A percentile compares a stretch with the other conserved stretches of the same genome.
These are phyloP conservation scores for Dunaliella primolecta DNA, from an alignment of 139 green algal species.

Conservation along the genomic window DNA sequence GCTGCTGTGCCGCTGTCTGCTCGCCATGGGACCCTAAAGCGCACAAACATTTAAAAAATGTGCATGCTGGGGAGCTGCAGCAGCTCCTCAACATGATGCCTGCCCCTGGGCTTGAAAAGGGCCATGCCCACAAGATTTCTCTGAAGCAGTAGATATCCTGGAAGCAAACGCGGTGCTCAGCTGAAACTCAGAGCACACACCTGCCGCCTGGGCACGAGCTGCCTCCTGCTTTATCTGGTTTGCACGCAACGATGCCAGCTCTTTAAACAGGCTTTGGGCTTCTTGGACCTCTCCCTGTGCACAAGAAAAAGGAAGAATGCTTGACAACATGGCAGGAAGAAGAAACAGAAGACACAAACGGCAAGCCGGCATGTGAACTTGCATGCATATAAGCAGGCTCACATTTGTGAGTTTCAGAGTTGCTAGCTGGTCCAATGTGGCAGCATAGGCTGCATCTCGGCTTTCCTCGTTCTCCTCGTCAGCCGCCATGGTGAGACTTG, in stretches of 20 bases:
- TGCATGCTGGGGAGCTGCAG: background rate
- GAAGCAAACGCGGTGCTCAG: too few relatives aligned
- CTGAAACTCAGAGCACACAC: background rate
- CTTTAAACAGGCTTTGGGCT: background rate
- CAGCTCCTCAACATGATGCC: background rate
- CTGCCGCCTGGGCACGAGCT: background rate
- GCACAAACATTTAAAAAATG: too few relatives aligned
- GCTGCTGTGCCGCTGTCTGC: background rate
- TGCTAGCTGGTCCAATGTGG: background rate
- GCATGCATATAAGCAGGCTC: background rate
- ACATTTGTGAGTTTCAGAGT: background rate
- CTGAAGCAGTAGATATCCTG: background rate
- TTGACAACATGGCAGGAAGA: background rate
- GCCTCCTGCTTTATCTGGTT: background rate
- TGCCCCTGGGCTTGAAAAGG: background rate
- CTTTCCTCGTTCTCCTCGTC: background rate
- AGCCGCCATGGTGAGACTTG: too few relatives aligned
- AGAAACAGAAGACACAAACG: background rate
- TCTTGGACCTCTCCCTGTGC: background rate
- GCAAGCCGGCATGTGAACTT: background rate
- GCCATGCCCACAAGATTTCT: background rate
- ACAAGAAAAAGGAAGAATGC: background rate
- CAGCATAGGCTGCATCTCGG: background rate
- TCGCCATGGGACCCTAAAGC: too few relatives aligned
- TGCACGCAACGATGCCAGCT: background rate